phyloP scores from a whole-genome alignment of 169 alveolate genomes.

The Besnoitia besnoiti region DNA sequence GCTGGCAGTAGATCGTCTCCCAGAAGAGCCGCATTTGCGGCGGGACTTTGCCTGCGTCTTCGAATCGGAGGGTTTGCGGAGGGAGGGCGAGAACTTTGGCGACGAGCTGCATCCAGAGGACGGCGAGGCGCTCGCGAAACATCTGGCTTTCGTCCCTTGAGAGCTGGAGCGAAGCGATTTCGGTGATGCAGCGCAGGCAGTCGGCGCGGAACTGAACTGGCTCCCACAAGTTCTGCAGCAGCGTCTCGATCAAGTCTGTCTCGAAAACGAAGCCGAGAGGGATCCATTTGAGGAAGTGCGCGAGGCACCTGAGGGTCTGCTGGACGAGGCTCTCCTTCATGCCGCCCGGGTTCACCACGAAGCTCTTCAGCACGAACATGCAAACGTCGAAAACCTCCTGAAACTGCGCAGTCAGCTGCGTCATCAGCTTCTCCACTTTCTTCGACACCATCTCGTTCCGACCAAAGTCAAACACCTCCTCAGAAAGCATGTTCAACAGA shows the following conservation, averaged over 20 bases:
- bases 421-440: conserved; percentile 83
- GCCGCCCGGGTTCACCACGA: conserved; percentile 81
- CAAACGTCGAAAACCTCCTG: conserved; percentile 88
- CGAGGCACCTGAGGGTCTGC: conserved; percentile 91
- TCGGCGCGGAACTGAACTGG: conserved; percentile 89
- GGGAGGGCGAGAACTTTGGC: conserved; percentile 82
- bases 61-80: conserved; percentile 78
- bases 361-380: conserved; percentile 88
- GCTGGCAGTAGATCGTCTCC: conserved; percentile 66
- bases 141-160: conserved; percentile 75
- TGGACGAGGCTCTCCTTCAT: conserved; percentile 85
- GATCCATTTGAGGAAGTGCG: conserved; percentile 94
- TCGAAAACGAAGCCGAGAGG: conserved; percentile 94
- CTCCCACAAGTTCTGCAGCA: conserved; percentile 91
- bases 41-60: conserved; percentile 79
- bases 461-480: conserved; percentile 91
- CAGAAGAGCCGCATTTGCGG: conserved; percentile 69
- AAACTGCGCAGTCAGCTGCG: conserved; percentile 79
- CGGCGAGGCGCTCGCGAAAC: conserved; percentile 75
- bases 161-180: conserved; percentile 86
- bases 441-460: conserved; percentile 88
- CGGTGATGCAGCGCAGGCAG: conserved; percentile 92
- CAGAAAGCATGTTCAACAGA: conserved; percentile 92
- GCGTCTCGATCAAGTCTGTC: conserved; percentile 79
- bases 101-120: conserved; percentile 84